Base-by-base conservation (phyloP, 176 grass and related monocot species). In the Zoysia pacifica region DNA sequence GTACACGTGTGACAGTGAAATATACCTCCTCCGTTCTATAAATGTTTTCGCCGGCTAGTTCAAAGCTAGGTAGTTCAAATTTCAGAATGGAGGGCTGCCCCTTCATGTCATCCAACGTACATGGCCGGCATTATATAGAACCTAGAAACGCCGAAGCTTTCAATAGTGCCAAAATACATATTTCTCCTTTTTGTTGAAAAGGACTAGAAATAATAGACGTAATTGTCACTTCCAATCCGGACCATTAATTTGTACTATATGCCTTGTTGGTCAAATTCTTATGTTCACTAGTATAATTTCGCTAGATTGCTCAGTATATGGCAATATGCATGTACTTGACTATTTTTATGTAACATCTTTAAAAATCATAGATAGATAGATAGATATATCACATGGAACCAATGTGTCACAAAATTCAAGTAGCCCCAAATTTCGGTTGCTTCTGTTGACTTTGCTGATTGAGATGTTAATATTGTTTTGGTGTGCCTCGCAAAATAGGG, bases 361-460 rank as follows among this genome's bases (percentile, higher is more conserved):
- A 19, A 4, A 50, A 49, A 41, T 3, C 0, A 77, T 9, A 73
- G 38, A 79, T 13, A 80, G 38, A 79, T 13, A 80, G 4, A 58
- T 15, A 59, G 60, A 18, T 53, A n/a, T 59, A 20, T 59, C 69
- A 65, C 47, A 75, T 84, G 70, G 9, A 80, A 49, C 75, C 65
- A 49, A 16, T 85, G 72, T 65, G 81, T 55, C 66, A 61, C 66
- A 58, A 14, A 89, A 85, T 82, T 77, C 78, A 89, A 78, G 87
- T 44, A 50, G 42, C 73, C 73, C 46, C 73, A 58, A 37, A 46
- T 67, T 72, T 82, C 48, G 50, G 82, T 85, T 82, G 67, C 78
- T 73, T 85, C 19, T 82, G 78, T 73, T 82, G 82, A 82, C 82
- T 85, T 85, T 9, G 60, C 11, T 82, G 83, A 89, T 82, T 73